Percentiles rank a stretch among this genome's conserved stretches.
Evolutionary conservation across 805 yeast species (phyloP).

Genomic region (Myxozyma lipomycoides): DNA sequence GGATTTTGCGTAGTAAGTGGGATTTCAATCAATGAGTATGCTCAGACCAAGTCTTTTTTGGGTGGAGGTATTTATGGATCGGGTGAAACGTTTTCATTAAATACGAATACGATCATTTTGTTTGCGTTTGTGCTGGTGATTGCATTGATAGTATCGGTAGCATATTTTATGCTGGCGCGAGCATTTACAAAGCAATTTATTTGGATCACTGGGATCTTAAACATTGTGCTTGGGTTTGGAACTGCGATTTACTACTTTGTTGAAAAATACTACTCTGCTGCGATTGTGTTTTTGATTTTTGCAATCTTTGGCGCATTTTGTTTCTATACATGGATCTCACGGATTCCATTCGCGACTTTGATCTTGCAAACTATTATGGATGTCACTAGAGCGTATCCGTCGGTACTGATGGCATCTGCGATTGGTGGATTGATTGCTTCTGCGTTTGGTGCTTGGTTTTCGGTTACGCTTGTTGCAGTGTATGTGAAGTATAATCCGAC

Average conservation of each 20-base stretch:
- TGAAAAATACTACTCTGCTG: constrained; percentile 71
- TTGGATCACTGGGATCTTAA: constrained; percentile 60
- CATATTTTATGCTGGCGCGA: constrained; percentile 60
- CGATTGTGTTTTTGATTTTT: constrained; percentile 66
- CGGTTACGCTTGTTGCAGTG: constrained; percentile 65
- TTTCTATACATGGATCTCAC: constrained; percentile 64
- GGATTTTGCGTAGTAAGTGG: constrained; percentile 72
- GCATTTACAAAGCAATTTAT: constrained; percentile 64
- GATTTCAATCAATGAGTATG: constrained; percentile 62
- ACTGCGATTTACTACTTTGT: constrained; percentile 72
- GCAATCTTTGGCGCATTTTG: constrained; percentile 61
- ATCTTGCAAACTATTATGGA: constrained; percentile 69
- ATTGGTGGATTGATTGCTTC: constrained; percentile 58
- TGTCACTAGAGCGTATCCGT: constrained; percentile 69
- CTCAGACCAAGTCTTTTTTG: constrained; percentile 49
- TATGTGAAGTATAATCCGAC: constrained; percentile 73
- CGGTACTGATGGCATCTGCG: constrained; percentile 57
- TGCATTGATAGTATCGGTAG: constrained; percentile 53
- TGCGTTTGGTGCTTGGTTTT: constrained; percentile 61
- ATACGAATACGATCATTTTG: constrained; percentile 69
- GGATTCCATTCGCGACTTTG: constrained; percentile 72
- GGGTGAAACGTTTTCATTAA: constrained; percentile 55
- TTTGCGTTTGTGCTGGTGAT: constrained; percentile 62
- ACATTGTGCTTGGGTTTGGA: constrained; percentile 65
- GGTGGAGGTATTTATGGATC: constrained; percentile 61